phyloP scores from a whole-genome alignment of 768 basidiomycete species.

The Boletus sp. region DNA sequence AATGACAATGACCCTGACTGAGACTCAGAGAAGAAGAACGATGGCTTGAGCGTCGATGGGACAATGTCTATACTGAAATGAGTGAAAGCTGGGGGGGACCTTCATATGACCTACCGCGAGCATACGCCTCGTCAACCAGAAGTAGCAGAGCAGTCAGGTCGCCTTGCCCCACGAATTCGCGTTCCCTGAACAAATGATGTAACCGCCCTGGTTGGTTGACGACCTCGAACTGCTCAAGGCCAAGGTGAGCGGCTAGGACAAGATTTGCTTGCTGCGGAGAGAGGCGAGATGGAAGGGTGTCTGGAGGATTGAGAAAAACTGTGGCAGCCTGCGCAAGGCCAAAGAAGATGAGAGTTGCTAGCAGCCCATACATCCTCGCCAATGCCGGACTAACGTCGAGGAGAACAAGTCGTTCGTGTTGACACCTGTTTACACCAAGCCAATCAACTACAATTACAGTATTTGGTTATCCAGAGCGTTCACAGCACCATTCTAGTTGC shows the following conservation, averaged over 20 bases:
- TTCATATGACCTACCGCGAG: constrained; percentile 43
- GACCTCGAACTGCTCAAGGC: constrained; percentile 64
- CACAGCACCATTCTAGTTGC: too few relatives aligned
- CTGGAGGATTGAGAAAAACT: constrained; percentile 57
- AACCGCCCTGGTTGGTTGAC: constrained; percentile 35
- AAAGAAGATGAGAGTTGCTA: constrained; percentile 29
- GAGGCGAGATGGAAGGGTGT: constrained; percentile 38
- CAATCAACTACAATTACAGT: neutral
- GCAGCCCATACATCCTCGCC: constrained; percentile 20
- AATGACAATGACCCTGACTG: constrained; percentile 40
- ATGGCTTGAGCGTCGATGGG: constrained; percentile 47
- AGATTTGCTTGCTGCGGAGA: constrained; percentile 56
- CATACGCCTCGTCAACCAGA: constrained; percentile 54
- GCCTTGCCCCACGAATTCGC: constrained; percentile 58
- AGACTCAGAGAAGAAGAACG: constrained; percentile 43
- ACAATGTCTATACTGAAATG: constrained; percentile 47
- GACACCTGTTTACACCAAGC: constrained; percentile 13
- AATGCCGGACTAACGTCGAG: neutral
- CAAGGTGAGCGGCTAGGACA: constrained; percentile 65
- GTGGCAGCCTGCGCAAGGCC: constrained; percentile 48
- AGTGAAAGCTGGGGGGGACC: neutral
- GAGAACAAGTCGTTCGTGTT: constrained; percentile 9
- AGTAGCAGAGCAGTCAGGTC: constrained; percentile 50
- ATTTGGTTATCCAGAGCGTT: too few relatives aligned
- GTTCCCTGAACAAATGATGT: constrained; percentile 30